Base-by-base conservation (phyloP, 2,329 filamentous ascomycete species). In the Neurospora sp. region DNA sequence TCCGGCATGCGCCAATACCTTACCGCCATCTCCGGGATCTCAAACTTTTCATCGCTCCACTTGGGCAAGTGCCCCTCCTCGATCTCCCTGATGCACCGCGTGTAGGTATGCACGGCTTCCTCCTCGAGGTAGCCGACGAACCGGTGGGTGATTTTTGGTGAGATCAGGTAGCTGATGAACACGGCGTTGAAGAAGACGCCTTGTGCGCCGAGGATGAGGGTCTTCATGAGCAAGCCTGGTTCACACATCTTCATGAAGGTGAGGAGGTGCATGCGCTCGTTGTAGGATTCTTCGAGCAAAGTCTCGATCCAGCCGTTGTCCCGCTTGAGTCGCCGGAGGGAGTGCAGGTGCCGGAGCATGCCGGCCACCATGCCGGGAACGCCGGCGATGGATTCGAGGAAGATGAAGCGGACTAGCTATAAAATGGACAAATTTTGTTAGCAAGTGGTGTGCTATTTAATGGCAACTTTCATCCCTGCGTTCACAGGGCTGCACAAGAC, bases 231-330 rank as follows among this genome's bases (percentile, higher is more conserved):
- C 81, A 84, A 86, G 68, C 91, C 91, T 3, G 92, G 92, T 74
- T 93, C 87, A 70, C 89, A 89, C 84, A 96, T 89, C 80, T 93
- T 93, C 75, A 96, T 85, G 80, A 96, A 96, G 0, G 91, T 93
- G 23, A 96, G 84, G 2, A 96, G 86, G 76, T 96, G 93, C 93
- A 98, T 97, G 36, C 94, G 86, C 80, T 97, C 93, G 79, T 97
- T 97, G 81, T 93, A 96, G 73, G 90, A 92, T 82, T 97, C 93
- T 79, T 96, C 93, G 1, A 97, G 86, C 9, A 97, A 84, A 0
- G 92, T 95, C 81, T 97, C 93, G 78, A 99, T 98, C 93, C 91
- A 98, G 77, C 96, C 96, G 76, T 98, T 97, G 79, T 98, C 95
- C 70, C 95, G 85, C 84, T 93, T 93, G 85, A 98, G 90, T 38